A percentile compares a stretch with the other conserved stretches of the same genome.
Conservation (phyloP, 768 basidiomycete species). For the Roridomyces roridus region DNA sequence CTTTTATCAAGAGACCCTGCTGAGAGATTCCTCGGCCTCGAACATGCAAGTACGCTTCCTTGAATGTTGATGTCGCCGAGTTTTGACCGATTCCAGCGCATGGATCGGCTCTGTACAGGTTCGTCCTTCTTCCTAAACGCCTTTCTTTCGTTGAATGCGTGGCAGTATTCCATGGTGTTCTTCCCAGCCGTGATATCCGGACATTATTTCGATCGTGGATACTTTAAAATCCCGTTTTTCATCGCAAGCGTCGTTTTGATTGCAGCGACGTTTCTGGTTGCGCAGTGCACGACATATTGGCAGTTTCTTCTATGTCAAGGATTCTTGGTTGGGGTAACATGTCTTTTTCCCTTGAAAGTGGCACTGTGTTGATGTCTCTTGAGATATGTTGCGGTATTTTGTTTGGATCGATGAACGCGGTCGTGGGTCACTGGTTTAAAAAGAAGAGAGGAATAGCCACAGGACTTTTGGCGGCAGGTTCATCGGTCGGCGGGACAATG, state of each 20-base stretch:
- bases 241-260: conserved; percentile 59
- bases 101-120: conserved; percentile 86
- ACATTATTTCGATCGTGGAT: conserved; percentile 77
- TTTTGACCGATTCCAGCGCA: conserved; percentile 52
- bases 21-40: conserved; percentile 60
- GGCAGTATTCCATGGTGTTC: conserved; percentile 69
- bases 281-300: conserved; percentile 79
- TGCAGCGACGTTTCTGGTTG: conserved; percentile 65
- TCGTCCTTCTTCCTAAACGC: background rate
- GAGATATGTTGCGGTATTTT: conserved; percentile 46
- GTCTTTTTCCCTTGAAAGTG: conserved; percentile 16
- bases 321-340: conserved; percentile 61
- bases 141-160: no score
- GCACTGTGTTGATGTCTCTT: background rate
- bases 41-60: conserved; percentile 71
- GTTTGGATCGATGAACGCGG: conserved; percentile 56
- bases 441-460: conserved; percentile 58
- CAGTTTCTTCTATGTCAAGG: conserved; percentile 82
- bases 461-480: conserved; percentile 60
- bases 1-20: conserved; percentile 67
- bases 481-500: conserved; percentile 65
- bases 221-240: conserved; percentile 58
- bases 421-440: conserved; percentile 71
- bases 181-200: conserved; percentile 71
- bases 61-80: no score